Percentiles rank a stretch among this genome's conserved stretches.
These are phyloP conservation scores for Aphanocladium album DNA, from an alignment of 2,329 filamentous ascomycete species.

Conservation along the genomic window DNA sequence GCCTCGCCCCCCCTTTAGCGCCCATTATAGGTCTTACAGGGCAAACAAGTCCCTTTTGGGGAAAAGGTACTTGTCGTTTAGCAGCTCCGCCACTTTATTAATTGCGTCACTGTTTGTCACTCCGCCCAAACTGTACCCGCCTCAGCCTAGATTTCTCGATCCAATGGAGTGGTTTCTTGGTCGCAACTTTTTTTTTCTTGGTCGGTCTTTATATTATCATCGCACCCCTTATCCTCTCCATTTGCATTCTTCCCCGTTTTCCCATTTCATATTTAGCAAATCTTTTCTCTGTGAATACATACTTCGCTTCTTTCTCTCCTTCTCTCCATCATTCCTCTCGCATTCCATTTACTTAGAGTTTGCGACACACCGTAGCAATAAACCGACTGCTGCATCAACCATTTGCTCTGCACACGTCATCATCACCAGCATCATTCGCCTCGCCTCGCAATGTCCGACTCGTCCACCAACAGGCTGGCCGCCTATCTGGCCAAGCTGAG, in stretches of 20 bases:
- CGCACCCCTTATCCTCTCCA: background rate
- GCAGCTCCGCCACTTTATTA: background rate
- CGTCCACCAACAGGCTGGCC: slow-evolving; percentile 32
- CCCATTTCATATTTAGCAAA: background rate
- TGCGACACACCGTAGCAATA: background rate
- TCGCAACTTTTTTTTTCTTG: background rate
- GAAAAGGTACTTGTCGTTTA: background rate
- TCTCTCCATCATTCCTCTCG: background rate
- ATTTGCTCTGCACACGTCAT: background rate
- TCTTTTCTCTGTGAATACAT: background rate
- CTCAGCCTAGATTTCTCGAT: background rate
- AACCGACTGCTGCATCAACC: background rate
- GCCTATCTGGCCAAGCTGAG: slow-evolving; percentile 53
- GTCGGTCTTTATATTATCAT: background rate
- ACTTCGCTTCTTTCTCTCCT: background rate
- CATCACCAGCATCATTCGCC: background rate
- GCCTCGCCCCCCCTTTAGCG: background rate
- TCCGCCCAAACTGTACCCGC: background rate
- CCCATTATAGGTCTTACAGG: background rate
- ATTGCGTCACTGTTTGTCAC: slow-evolving; percentile 14
- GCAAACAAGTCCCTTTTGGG: background rate
- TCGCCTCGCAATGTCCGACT: slow-evolving; percentile 7
- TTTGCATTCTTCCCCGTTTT: background rate
- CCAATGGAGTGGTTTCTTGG: background rate
- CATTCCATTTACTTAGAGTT: background rate